These are phyloP conservation scores for Agastache rugosa DNA, from an alignment of 257 asterid species.

Conservation along the genomic window DNA sequence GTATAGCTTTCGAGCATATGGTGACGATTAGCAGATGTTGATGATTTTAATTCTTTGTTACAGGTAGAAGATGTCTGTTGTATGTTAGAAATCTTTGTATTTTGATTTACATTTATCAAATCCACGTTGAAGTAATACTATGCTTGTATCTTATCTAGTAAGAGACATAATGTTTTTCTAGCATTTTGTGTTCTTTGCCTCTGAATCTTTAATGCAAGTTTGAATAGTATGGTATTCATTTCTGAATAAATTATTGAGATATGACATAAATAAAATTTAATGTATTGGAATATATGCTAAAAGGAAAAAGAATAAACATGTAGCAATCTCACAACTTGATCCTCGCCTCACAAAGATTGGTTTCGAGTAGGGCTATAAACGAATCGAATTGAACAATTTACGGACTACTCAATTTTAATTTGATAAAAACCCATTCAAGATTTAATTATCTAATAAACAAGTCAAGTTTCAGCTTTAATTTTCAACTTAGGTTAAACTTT, in stretches of 20 bases:
- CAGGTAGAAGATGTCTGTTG: constrained; percentile 16
- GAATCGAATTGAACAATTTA: background rate
- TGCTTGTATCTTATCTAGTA: background rate
- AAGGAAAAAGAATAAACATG: too few species aligned
- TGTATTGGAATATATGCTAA: too few species aligned
- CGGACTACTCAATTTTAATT: background rate
- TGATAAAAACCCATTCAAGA: background rate
- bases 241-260: too few species aligned
- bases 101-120: background rate
- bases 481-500: background rate
- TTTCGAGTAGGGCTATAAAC: background rate
- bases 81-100: background rate
- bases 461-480: background rate
- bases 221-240: background rate
- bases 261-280: too few species aligned
- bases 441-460: background rate
- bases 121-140: background rate
- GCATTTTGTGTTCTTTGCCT: background rate
- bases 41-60: background rate
- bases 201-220: background rate
- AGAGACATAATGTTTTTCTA: background rate
- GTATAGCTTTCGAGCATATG: constrained; percentile 82
- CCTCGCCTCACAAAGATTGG: background rate
- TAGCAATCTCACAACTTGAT: too few species aligned
- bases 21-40: constrained; percentile 59